Conservation (phyloP, 495 filamentous ascomycete genomes). For the Paragyromitra xinjiangensis region DNA sequence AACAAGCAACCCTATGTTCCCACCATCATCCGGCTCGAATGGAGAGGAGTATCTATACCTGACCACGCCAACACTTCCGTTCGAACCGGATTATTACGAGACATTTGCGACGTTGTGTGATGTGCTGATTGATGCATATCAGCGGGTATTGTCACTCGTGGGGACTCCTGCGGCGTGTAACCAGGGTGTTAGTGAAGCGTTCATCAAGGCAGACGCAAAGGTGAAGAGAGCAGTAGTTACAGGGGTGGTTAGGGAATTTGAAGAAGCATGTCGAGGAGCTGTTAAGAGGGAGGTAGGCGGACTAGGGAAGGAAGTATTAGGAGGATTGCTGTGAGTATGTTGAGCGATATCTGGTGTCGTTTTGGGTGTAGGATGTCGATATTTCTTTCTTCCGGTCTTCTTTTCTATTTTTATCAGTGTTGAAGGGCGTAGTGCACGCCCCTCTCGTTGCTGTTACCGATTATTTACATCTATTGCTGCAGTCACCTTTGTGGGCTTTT, state of each 20-base stretch:
- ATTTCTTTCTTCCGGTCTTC: background rate
- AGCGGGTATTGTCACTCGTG: conserved; percentile 75
- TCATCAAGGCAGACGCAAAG: conserved; percentile 85
- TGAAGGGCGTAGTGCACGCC: conserved; percentile 10
- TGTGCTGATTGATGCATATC: conserved; percentile 91
- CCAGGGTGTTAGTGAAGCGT: conserved; percentile 75
- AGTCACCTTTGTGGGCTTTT: background rate
- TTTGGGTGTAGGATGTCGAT: conserved; percentile 10
- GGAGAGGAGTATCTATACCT: conserved; percentile 86
- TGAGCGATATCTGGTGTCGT: background rate
- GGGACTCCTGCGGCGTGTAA: conserved; percentile 71
- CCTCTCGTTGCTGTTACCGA: conserved; percentile 1
- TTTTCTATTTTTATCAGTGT: background rate
- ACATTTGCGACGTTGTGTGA: conserved; percentile 98
- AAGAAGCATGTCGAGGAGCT: conserved; percentile 78
- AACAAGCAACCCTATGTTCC: conserved; percentile 38
- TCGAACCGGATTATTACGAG: conserved; percentile 97
- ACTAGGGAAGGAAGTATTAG: conserved; percentile 86
- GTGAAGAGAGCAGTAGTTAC: conserved; percentile 86
- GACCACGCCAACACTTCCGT: conserved; percentile 88
- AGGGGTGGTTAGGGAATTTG: conserved; percentile 88
- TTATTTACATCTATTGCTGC: background rate
- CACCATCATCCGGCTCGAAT: conserved; percentile 29
- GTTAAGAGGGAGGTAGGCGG: conserved; percentile 82
- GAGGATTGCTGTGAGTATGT: conserved; percentile 75